Evolutionary conservation across 2,329 filamentous ascomycete genomes (phyloP), one percentile per base, ranked within the genome.

Genomic region (Tolypocladium inflatum): DNA sequence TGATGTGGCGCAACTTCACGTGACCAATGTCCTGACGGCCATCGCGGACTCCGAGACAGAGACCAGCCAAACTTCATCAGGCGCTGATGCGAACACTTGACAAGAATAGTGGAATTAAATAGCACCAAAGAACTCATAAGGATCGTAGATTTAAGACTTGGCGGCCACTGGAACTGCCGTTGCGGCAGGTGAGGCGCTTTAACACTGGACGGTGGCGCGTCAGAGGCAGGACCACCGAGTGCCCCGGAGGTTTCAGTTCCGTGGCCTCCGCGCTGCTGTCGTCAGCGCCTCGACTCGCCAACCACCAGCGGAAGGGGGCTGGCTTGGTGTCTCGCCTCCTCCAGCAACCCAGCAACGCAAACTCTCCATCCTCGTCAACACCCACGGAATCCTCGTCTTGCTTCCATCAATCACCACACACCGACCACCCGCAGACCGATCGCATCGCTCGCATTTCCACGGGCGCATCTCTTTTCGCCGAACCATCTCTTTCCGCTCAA

Each of bases 221-320:
- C 21, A 26, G 43, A 38, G 37, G 37, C 37, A 39, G 38, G 15
- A 30, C 41, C 41, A 42, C 42, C 21, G 35, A n/a, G 53, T 23
- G 39, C 45, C 48, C 62, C 58, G 63, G 61, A 60, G 54, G 55
- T 54, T 55, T 58, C 54, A 57, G 57, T 61, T 62, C 64, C 64
- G 63, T 57, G 43, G 54, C 58, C 60, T 64, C 64, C 63, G 63
- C 50, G 57, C 57, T 57, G 62, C 57, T 61, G 59, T 69, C 66
- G 68, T 68, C 68, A 69, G 62, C 63, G 65, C 67, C 67, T 69
- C 63, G 66, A 63, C 67, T 64, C 63, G 62, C 60, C 67, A 66
- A 67, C 58, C 61, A 48, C 52, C 52, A 17, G 26, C 41, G 42
- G 38, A 50, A 57, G 50, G 56, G 55, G 60, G 59, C 43, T 61